Conservation (phyloP, 331 rosid genomes). For the Phaseolus coccineus region DNA sequence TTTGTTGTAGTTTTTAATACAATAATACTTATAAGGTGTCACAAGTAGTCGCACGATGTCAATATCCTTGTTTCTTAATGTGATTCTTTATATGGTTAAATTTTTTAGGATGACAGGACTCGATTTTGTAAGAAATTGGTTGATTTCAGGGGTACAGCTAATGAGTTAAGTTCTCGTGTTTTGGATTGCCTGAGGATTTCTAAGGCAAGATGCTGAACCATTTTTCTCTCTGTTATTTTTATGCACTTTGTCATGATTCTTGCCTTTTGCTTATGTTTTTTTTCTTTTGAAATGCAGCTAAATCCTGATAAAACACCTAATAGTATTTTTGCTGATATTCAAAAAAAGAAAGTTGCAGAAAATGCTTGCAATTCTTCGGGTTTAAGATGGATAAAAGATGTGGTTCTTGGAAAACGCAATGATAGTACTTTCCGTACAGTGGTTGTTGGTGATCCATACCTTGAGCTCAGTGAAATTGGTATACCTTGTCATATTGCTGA, state of each 20-base stretch:
- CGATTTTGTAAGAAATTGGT: constrained; percentile 76
- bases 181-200: constrained; percentile 85
- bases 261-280: constrained; percentile 45
- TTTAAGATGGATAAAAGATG: constrained; percentile 94
- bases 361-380: constrained; percentile 83
- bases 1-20: constrained; percentile 24
- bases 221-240: constrained; percentile 2
- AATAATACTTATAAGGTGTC: constrained; percentile 13
- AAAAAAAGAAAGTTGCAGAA: constrained; percentile 65
- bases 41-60: not conserved
- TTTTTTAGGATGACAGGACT: constrained; percentile 81
- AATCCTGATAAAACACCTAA: constrained; percentile 63
- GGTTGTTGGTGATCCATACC: constrained; percentile 91
- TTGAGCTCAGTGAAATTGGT: constrained; percentile 81
- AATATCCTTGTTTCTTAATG: constrained; percentile 34
- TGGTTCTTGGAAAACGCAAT: constrained; percentile 91
- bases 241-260: constrained; percentile 31
- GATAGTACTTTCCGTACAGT: constrained; percentile 82
- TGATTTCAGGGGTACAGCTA: constrained; percentile 81
- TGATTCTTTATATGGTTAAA: constrained; percentile 42
- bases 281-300: constrained; percentile 66
- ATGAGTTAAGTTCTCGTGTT: constrained; percentile 82
- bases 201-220: constrained; percentile 64
- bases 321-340: constrained; percentile 58
- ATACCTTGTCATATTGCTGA: constrained; percentile 88